A percentile compares a stretch with the other conserved stretches of the same genome.
These are phyloP conservation scores for Ephemerocybe angulata DNA, from an alignment of 768 basidiomycete genomes.

Conservation along the genomic window DNA sequence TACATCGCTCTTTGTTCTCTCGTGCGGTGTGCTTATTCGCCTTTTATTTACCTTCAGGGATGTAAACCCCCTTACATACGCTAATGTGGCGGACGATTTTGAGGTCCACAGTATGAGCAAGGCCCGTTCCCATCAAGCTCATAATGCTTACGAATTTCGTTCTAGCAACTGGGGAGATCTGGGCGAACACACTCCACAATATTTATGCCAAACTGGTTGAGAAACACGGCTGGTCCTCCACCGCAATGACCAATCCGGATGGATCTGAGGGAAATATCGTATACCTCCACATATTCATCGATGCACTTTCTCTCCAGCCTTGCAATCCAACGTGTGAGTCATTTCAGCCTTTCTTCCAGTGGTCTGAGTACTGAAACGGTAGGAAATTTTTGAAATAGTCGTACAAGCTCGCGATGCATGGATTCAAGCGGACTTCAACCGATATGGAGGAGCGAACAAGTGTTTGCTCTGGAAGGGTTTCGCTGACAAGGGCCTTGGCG, in stretches of 20 bases:
- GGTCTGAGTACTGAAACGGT: too few relatives aligned
- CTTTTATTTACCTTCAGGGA: too few relatives aligned
- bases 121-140: too few relatives aligned
- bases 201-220: constrained; percentile 36
- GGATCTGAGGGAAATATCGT: constrained; percentile 42
- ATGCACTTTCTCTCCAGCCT: constrained; percentile 43
- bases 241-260: constrained; percentile 35
- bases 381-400: too few relatives aligned
- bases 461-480: constrained; percentile 27
- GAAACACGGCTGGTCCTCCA: constrained; percentile 30
- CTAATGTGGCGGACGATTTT: too few relatives aligned
- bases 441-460: constrained; percentile 23
- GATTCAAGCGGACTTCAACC: constrained; percentile 22
- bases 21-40: too few relatives aligned
- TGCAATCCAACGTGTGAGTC: constrained; percentile 43
- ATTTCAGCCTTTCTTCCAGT: background rate
- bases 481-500: constrained; percentile 26
- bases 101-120: too few relatives aligned
- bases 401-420: constrained; percentile 19
- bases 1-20: too few relatives aligned
- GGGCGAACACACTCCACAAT: constrained; percentile 42
- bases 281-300: constrained; percentile 46
- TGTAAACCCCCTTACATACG: too few relatives aligned
- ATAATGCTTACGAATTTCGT: too few relatives aligned
- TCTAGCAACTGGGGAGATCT: constrained; percentile 52